These are phyloP conservation scores for Tetrahymena malaccensis DNA, from an alignment of 73 alveolate species.

Conservation along the genomic window DNA sequence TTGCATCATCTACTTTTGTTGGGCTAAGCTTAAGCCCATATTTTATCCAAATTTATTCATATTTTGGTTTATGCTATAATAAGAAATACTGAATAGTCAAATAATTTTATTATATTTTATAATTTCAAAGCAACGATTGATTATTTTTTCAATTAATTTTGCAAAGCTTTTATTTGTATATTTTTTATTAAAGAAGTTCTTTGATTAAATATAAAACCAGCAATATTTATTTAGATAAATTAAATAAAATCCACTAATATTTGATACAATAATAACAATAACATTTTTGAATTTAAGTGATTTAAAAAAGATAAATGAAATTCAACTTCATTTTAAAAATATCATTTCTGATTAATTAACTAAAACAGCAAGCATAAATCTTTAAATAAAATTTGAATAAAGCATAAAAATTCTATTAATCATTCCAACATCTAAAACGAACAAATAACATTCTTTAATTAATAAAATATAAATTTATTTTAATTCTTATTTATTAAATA, in stretches of 20 bases:
- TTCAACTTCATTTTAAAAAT: neutral
- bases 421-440: no score
- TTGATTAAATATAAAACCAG: neutral
- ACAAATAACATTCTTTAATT: no score
- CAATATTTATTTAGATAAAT: neutral
- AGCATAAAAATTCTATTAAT: no score
- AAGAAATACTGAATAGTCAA: neutral
- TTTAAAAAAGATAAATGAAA: neutral
- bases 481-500: no score
- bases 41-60: neutral
- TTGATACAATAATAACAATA: neutral
- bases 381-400: neutral
- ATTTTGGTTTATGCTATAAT: neutral
- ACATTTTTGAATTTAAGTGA: neutral
- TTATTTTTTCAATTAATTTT: no score
- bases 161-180: neutral
- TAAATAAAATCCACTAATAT: neutral
- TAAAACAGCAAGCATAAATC: neutral
- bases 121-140: neutral
- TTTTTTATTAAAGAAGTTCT: no score
- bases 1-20: neutral
- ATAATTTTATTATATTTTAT: neutral
- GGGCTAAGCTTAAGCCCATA: neutral
- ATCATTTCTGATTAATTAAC: neutral
- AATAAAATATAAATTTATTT: no score